Base-by-base conservation (phyloP, 2,329 filamentous ascomycete species). In the Dactylellina leptospora region DNA sequence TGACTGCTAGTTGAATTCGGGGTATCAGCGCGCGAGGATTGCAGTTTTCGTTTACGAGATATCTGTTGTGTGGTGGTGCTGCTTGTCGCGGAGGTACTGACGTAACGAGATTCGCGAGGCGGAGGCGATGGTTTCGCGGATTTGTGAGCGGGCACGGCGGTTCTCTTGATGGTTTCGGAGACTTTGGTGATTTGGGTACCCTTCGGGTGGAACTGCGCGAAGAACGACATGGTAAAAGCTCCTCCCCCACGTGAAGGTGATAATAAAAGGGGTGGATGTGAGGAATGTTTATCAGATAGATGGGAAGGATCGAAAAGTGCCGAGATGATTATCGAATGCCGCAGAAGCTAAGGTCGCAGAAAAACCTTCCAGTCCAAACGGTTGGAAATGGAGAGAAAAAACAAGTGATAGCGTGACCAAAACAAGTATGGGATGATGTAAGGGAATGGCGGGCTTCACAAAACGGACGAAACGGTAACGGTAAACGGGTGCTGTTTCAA, bases 401-500 rank as follows among this genome's bases (percentile, higher is more conserved):
- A 50, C 44, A 50, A 58, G 33, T 18, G 53, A 58, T 66, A 66
- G 62, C 54, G 62, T 68, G 62, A 59, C 62, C 54, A 42, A 60
- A 68, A 53, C 47, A 45, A 58, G 66, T 56, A 56, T 63, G 58
- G 59, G 66, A 72, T 72, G 58, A 72, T 72, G 66, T 64, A 72
- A 72, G 56, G 54, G 59, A 64, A 64, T 51, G 40, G 38, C 16
- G 10, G 38, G 16, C n/a, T n/a, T 44, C 38, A 42, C n/a, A 54
- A 30, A 16, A 23, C 9, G 18, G 16, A 56, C 48, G 40, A 20
- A 18, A 63, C 47, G 59, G 58, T 58, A 64, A 63, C 51, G 59
- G 50, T 30, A 61, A 45, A 28, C 22, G n/a, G 48, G 27, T 40
- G 22, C 27, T 27, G 23, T 30, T n/a, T 11, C 8, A 48, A 28